Conservation (phyloP, 306 rosid genomes). For the Glycine latifolia region DNA sequence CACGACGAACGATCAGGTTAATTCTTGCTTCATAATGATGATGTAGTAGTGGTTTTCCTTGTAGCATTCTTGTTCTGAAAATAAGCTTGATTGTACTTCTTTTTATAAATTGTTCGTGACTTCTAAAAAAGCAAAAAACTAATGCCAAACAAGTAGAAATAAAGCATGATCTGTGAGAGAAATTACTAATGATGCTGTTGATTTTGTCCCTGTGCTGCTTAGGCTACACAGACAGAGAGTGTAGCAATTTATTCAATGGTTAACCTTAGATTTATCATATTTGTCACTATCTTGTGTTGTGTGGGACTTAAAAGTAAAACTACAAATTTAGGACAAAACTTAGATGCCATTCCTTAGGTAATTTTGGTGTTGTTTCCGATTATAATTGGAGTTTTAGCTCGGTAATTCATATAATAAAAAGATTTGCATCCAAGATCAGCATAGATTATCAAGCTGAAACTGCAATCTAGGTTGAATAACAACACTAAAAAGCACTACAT, state of each 20-base stretch:
- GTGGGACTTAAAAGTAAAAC: neutral
- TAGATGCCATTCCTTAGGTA: neutral
- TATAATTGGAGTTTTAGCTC: neutral
- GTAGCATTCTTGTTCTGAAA: neutral
- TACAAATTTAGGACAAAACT: neutral
- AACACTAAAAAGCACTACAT: neutral
- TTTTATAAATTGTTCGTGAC: neutral
- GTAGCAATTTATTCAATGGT: no score
- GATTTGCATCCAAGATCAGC: neutral
- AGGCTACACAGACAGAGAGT: neutral
- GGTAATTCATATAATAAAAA: neutral
- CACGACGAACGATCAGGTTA: constrained; percentile 77
- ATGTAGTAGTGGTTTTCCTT: no score
- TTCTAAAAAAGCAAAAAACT: no score
- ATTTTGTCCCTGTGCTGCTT: neutral
- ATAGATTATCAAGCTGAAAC: neutral
- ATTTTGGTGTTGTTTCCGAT: neutral
- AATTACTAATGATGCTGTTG: neutral
- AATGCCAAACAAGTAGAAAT: neutral
- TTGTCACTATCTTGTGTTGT: neutral
- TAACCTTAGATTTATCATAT: neutral
- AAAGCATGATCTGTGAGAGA: neutral
- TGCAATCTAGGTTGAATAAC: neutral
- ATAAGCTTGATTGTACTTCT: neutral
- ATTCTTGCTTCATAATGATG: no score